phyloP scores from a whole-genome alignment of 2,329 filamentous ascomycete species.

The Penicillium sclerotigenum region DNA sequence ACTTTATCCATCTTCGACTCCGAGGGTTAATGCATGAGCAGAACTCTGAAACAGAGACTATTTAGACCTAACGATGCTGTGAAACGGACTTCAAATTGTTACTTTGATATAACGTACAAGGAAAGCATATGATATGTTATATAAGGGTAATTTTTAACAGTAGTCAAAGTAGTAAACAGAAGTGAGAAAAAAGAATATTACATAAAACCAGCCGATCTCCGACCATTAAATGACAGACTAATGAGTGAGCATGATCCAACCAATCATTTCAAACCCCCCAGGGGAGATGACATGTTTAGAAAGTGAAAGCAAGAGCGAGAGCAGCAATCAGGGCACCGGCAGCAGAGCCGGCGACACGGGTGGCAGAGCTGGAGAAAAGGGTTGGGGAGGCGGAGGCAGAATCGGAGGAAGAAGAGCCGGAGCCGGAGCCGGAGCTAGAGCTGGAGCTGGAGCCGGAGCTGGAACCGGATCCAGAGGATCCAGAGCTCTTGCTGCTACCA shows the following conservation, averaged over 20 bases:
- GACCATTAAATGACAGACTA: neutral
- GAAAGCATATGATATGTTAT: neutral
- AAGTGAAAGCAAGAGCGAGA: constrained; percentile 22
- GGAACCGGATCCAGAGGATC: constrained; percentile 12
- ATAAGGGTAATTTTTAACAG: neutral
- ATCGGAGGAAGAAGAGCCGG: constrained; percentile 10
- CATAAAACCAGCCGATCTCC: constrained; percentile 5
- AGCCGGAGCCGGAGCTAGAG: constrained; percentile 9
- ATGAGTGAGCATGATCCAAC: constrained; percentile 8
- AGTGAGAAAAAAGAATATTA: constrained; percentile 12
- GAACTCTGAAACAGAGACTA: neutral
- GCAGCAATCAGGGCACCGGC: constrained; percentile 19
- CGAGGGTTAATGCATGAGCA: neutral
- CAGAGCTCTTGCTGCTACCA: neutral
- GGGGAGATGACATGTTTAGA: constrained; percentile 13
- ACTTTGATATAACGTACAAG: neutral
- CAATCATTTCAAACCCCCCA: constrained; percentile 15
- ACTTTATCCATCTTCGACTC: neutral
- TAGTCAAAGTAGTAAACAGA: constrained; percentile 1
- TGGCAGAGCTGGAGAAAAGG: constrained; percentile 12
- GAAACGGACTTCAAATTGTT: neutral
- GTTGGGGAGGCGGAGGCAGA: constrained; percentile 14
- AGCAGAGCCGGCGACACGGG: constrained; percentile 15
- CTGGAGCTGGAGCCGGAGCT: constrained; percentile 7
- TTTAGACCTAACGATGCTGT: neutral